Evolutionary conservation across 2,329 filamentous ascomycete genomes (phyloP), one percentile per base, ranked within the genome.

Genomic region (Aspergillus udagawae): DNA sequence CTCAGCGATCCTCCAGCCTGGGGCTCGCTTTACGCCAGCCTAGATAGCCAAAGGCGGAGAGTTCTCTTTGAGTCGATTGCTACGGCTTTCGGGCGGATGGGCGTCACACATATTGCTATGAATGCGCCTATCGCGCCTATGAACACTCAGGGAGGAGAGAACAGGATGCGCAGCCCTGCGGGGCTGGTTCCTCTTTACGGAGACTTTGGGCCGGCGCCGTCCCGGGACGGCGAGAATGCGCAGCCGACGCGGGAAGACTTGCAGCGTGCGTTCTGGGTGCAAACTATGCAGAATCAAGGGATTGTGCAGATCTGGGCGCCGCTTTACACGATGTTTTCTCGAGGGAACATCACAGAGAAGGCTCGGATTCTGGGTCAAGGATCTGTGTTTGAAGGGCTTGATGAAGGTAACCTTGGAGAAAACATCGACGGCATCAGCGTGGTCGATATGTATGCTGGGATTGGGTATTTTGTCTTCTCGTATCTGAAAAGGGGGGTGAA

Each of bases 391-490:
- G 75, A 68, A 51, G 69, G 70, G 6, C 49, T 74, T 27, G 68
- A 70, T 61, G 70, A 59, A 21, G 52, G 54, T 17, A 66, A 65
- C 25, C 59, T 72, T 14, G 59, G 52, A 25, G 67, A 68, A 64
- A 55, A 29, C 29, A 65, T 59, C 12, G 52, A 53, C 7, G 67
- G 73, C 27, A 67, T 74, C 21, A 71, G 72, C 51, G 77, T 79
- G 0, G 83, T 95, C 0, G 93, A 97, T 72, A 77, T 97, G 58
- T 97, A 96, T 76, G 91, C 90, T 0, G 93, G 93, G 0, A 96
- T 97, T 62, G 93, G 93, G 4, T 97, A 97, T 75, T 97, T 97
- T 74, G 85, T 89, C 3, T 96, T 97, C 68, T 89, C 86, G 32
- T 97, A 96, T 74, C 82, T 87, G 6, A 81, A 79, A 58, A 83